These are phyloP conservation scores for Macrophomina phaseolina DNA, from an alignment of 2,329 filamentous ascomycete species.

Conservation along the genomic window DNA sequence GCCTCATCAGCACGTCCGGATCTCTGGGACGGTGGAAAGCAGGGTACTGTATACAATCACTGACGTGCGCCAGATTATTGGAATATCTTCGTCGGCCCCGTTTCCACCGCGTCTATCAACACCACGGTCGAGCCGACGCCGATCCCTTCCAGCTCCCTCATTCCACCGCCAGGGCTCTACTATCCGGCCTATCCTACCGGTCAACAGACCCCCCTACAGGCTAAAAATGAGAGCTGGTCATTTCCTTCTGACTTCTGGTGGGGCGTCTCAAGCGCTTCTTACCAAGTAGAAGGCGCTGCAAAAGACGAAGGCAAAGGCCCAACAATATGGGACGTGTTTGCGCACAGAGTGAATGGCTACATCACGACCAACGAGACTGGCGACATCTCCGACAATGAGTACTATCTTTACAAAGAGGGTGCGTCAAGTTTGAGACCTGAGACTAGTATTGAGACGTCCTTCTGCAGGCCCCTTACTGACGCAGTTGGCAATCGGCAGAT, in stretches of 20 bases:
- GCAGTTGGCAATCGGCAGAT: conserved; percentile 37
- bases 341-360: conserved; percentile 39
- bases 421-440: neutral
- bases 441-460: neutral
- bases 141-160: conserved; percentile 39
- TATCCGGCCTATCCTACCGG: conserved; percentile 40
- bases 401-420: conserved; percentile 56
- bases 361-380: conserved; percentile 44
- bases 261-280: conserved; percentile 50
- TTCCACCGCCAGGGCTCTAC: conserved; percentile 41
- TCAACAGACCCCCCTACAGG: conserved; percentile 36
- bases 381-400: conserved; percentile 58
- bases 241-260: conserved; percentile 48
- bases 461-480: neutral
- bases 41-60: neutral
- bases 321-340: conserved; percentile 47
- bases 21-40: neutral
- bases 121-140: conserved; percentile 37
- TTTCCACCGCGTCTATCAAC: conserved; percentile 33
- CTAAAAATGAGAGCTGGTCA: conserved; percentile 38
- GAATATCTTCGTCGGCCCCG: conserved; percentile 34
- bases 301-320: conserved; percentile 48
- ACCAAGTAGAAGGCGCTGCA: conserved; percentile 53
- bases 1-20: neutral
- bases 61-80: conserved; percentile 28